Conservation (phyloP, 495 filamentous ascomycete genomes). For the Stereocaulon alpinum region DNA sequence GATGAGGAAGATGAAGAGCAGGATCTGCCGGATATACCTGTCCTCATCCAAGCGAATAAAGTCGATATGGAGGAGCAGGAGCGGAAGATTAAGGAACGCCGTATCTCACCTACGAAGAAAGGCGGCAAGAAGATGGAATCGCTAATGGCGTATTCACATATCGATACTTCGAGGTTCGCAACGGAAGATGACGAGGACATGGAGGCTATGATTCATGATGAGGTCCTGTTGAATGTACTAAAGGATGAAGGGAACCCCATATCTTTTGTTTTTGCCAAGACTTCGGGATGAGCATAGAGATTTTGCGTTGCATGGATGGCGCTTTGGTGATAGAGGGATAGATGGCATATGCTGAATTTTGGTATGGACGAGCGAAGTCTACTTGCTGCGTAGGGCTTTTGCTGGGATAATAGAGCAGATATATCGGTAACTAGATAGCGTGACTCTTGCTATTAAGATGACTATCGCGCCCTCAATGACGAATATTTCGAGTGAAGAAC, state of each 20-base stretch:
- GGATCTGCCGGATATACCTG: slow-evolving; percentile 31
- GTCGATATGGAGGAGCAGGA: slow-evolving; percentile 55
- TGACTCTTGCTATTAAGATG: not conserved
- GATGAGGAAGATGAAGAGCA: slow-evolving; percentile 27
- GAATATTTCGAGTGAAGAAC: no score
- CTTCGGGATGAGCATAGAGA: slow-evolving; percentile 9
- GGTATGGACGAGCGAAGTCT: not conserved
- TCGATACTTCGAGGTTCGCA: slow-evolving; percentile 40
- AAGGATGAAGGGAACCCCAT: slow-evolving; percentile 50
- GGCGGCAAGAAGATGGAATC: slow-evolving; percentile 43
- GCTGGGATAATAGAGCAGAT: not conserved
- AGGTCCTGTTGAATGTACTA: slow-evolving; percentile 49
- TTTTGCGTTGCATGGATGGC: not conserved
- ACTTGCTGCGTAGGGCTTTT: not conserved
- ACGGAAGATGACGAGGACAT: slow-evolving; percentile 27
- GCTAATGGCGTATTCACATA: slow-evolving; percentile 58
- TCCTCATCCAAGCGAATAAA: slow-evolving; percentile 47
- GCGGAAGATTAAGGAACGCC: slow-evolving; percentile 28
- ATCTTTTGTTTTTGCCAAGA: slow-evolving; percentile 61
- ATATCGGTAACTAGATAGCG: not conserved
- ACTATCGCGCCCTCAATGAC: no score
- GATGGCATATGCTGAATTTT: slow-evolving; percentile 1
- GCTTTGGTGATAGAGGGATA: not conserved
- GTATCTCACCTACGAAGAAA: slow-evolving; percentile 13
- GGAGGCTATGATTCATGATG: slow-evolving; percentile 46